Conservation (phyloP, 2,329 filamentous ascomycete genomes). For the Paecilomyces sp. region DNA sequence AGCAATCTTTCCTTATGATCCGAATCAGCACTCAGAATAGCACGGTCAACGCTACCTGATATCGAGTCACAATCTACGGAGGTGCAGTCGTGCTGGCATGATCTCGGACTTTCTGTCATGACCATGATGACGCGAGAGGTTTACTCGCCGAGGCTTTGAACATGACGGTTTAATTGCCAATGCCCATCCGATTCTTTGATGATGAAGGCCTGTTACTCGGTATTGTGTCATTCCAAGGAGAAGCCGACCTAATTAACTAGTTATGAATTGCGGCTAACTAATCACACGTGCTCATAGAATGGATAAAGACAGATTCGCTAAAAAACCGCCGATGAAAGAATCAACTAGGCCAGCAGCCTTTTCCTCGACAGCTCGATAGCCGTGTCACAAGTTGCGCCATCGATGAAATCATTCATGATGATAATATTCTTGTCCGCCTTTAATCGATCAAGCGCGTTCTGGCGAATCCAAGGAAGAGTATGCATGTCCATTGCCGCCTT, state of each 20-base stretch:
- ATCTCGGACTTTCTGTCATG: too few relatives aligned
- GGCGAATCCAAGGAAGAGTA: slow-evolving; percentile 41
- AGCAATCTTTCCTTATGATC: not conserved
- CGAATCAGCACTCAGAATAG: not conserved
- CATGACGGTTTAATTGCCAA: too few relatives aligned
- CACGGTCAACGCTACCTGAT: not conserved
- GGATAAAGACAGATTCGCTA: too few relatives aligned
- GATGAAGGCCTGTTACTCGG: too few relatives aligned
- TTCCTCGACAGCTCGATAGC: not conserved
- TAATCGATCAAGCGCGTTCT: slow-evolving; percentile 34
- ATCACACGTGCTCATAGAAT: too few relatives aligned
- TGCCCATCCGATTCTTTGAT: too few relatives aligned
- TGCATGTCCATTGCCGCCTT: slow-evolving; percentile 44
- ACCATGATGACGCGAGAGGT: too few relatives aligned
- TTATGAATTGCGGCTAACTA: too few relatives aligned
- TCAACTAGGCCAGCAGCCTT: not conserved
- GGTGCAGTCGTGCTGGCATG: not conserved
- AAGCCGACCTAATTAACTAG: too few relatives aligned
- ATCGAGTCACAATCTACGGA: not conserved
- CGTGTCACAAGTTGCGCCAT: slow-evolving; percentile 41
- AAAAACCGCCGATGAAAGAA: not conserved
- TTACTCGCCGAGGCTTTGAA: too few relatives aligned
- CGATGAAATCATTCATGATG: slow-evolving; percentile 47
- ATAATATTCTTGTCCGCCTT: slow-evolving; percentile 36
- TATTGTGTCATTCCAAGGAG: too few relatives aligned